These are phyloP conservation scores for Lactarius pseudohatsudake DNA, from an alignment of 768 basidiomycete genomes.

Conservation along the genomic window DNA sequence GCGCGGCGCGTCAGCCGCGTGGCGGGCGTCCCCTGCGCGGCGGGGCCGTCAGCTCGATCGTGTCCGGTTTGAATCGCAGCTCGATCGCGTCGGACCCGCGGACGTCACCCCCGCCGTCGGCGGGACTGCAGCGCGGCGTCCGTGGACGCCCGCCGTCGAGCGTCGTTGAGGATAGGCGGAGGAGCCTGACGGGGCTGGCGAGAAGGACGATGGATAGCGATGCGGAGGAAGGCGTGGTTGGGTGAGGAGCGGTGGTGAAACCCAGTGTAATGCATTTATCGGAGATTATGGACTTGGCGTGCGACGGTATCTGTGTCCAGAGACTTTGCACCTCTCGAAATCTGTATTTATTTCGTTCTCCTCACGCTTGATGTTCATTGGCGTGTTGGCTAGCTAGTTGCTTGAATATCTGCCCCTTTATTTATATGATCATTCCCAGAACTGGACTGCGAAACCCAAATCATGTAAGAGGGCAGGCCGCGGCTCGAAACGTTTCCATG, in stretches of 20 bases:
- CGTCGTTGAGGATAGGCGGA: conserved; percentile 22
- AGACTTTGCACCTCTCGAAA: background rate
- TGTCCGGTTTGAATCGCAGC: conserved; percentile 24
- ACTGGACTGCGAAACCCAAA: background rate
- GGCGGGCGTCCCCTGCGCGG: conserved; percentile 28
- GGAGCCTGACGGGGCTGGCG: conserved; percentile 42
- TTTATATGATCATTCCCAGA: background rate
- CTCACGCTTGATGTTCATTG: background rate
- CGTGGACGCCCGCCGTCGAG: conserved; percentile 29
- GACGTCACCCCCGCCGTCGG: conserved; percentile 22
- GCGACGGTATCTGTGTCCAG: background rate
- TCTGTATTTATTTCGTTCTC: background rate
- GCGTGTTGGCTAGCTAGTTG: background rate
- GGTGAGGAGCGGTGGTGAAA: background rate
- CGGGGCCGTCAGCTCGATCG: conserved; percentile 17
- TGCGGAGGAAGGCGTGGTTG: conserved; percentile 51
- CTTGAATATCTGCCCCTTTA: background rate
- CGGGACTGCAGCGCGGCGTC: conserved; percentile 16
- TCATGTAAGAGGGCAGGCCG: background rate
- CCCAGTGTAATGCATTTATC: background rate
- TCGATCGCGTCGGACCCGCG: conserved; percentile 21
- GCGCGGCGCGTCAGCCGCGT: conserved; percentile 16
- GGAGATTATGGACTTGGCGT: background rate
- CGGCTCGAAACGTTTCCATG: background rate
- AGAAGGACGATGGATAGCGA: conserved; percentile 82